Conservation (phyloP, 176 grass and related monocot genomes). For the Phyllostachys edulis region DNA sequence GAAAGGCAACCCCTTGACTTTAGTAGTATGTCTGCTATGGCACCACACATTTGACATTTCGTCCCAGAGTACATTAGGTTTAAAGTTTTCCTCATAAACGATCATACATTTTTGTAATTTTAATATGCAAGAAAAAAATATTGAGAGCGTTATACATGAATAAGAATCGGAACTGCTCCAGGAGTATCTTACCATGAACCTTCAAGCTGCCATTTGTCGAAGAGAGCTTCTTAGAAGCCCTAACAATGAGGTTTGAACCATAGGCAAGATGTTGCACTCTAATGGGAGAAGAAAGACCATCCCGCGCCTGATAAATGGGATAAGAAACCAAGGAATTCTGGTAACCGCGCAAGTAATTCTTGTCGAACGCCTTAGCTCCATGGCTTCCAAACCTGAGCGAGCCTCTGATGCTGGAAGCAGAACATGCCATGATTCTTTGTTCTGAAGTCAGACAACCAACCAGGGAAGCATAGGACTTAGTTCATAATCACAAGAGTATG, state of each 20-base stretch:
- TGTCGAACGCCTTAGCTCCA: background rate
- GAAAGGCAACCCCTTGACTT: too few species aligned
- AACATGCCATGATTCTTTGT: conserved; percentile 41
- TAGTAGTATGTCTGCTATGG: background rate
- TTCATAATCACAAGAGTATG: background rate
- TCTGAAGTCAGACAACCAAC: background rate
- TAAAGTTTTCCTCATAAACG: background rate
- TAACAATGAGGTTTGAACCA: background rate
- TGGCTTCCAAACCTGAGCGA: background rate
- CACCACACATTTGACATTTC: background rate
- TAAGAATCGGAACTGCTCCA: background rate
- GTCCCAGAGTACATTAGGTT: background rate
- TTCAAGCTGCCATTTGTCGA: conserved; percentile 6
- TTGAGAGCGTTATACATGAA: background rate
- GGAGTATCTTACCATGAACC: background rate
- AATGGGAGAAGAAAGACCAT: conserved; percentile 11
- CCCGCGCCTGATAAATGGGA: background rate
- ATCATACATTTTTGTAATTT: background rate
- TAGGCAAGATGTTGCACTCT: background rate
- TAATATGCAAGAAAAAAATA: background rate
- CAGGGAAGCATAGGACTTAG: background rate
- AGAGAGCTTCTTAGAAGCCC: background rate
- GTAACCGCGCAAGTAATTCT: background rate
- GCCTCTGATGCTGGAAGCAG: background rate
- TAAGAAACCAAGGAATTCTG: background rate